Evolutionary conservation across 257 asterid genomes (phyloP), one percentile per base, ranked within the genome.

Genomic region (Jacaranda copaia): DNA sequence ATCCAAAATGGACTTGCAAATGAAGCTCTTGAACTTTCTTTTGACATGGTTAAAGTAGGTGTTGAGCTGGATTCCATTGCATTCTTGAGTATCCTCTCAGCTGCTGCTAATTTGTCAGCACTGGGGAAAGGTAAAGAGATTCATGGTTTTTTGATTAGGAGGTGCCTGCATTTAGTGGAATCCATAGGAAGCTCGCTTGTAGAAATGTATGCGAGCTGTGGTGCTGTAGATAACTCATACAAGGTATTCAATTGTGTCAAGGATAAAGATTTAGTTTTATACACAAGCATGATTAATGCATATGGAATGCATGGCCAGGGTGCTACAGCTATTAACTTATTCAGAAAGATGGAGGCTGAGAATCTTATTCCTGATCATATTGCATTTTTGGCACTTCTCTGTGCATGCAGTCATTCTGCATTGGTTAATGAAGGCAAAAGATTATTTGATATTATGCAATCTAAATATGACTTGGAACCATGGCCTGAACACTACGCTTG

Each of bases 401-500:
- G 73, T 81, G 96, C 94, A 5, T 95, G 98, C 82, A 93, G 97
- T 84, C 98, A 95, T 82, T 91, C 97, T 8, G 87, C 88, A 53
- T 77, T 95, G 68, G 90, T 91, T 52, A 88, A 87, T 48, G 96
- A 91, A 77, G 98, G 99, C 40, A 87, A 84, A 56, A 45, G 53
- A 3, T 14, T 83, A 51, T 91, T 91, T 59, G 68, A 87, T 15
- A 35, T 63, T 14, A 95, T 93, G 97, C 81, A 84, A 72, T 10
- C 45, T 60, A 76, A 84, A 55, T 89, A 93, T 77, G 46, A 73
- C 48, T 81, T 91, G 81, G 93, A 88, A 64, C 96, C 99, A 48
- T 91, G 97, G 97, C 90, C 93, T 46, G 96, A 95, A 80, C 99
- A 95, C 84, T 91, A 88, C 62, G 89, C 88, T 48, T 89, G 94